A percentile compares a stretch with the other conserved stretches of the same genome.
phyloP scores from a whole-genome alignment of 2,329 filamentous ascomycete genomes.

The Myriosclerotinia duriaeana region DNA sequence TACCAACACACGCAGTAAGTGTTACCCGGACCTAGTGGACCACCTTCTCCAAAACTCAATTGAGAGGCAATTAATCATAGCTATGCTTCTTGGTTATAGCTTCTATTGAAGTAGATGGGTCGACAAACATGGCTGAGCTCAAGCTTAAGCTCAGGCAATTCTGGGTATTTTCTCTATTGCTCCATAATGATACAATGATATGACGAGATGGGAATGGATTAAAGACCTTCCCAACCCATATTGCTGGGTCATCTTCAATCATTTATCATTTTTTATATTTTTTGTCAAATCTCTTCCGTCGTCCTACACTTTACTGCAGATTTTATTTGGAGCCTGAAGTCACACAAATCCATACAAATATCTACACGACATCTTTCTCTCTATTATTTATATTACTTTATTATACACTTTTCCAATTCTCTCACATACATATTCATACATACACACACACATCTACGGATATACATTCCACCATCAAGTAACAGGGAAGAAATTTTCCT shows the following conservation, averaged over 20 bases:
- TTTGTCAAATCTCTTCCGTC: neutral
- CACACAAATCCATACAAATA: conserved; percentile 1
- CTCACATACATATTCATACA: neutral
- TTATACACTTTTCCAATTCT: neutral
- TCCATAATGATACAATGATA: conserved; percentile 1
- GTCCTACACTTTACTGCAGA: conserved; percentile 11
- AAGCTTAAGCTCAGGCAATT: neutral
- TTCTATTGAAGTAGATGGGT: neutral
- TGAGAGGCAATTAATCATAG: conserved; percentile 15
- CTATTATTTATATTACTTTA: neutral
- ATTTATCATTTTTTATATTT: neutral
- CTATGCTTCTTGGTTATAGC: conserved; percentile 10
- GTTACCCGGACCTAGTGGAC: conserved; percentile 14
- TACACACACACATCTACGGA: neutral
- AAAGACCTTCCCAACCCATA: conserved; percentile 7
- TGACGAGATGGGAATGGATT: neutral
- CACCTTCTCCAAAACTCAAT: neutral
- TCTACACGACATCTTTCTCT: conserved; percentile 13
- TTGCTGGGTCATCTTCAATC: neutral
- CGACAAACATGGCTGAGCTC: conserved; percentile 12
- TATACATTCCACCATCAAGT: neutral
- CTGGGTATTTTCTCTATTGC: neutral
- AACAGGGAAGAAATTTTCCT: neutral
- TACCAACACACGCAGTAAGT: conserved; percentile 6
- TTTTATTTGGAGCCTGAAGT: neutral